Evolutionary conservation across 495 filamentous ascomycete genomes (phyloP).

Genomic region (Entonaema liquescens): DNA sequence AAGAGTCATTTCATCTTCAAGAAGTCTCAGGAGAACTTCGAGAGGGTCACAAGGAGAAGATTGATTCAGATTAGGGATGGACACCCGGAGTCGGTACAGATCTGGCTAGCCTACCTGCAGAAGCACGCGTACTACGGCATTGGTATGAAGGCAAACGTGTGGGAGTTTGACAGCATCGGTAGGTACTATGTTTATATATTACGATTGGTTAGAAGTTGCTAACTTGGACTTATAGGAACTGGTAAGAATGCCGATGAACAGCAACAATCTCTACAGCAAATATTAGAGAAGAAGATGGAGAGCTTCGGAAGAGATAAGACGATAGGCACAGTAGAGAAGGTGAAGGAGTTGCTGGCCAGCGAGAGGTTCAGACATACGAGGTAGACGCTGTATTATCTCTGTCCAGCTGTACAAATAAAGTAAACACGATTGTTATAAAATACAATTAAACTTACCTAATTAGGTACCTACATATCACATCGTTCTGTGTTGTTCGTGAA

Average conservation of each 20-base stretch:
- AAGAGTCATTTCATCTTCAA: conserved; percentile 90
- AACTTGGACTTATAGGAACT: conserved; percentile 61
- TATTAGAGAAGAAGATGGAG: conserved; percentile 68
- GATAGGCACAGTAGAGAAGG: conserved; percentile 58
- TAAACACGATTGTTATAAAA: conserved; percentile 6
- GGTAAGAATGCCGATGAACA: conserved; percentile 71
- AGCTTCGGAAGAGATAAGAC: conserved; percentile 68
- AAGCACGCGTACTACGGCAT: conserved; percentile 93
- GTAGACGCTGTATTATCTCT: conserved; percentile 24
- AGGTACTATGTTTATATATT: conserved; percentile 33
- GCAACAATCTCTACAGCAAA: conserved; percentile 65
- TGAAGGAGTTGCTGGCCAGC: conserved; percentile 63
- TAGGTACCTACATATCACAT: background rate
- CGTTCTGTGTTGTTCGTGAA: background rate
- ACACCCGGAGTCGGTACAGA: conserved; percentile 82
- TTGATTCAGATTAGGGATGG: conserved; percentile 95
- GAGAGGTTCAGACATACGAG: conserved; percentile 54
- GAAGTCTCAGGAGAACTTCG: conserved; percentile 97
- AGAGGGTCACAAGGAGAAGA: conserved; percentile 84
- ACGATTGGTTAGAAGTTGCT: conserved; percentile 2
- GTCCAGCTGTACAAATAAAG: conserved; percentile 22
- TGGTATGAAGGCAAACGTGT: conserved; percentile 98
- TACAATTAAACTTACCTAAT: conserved; percentile 8
- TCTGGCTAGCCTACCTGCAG: conserved; percentile 90
- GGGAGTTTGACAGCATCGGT: conserved; percentile 81